phyloP scores from a whole-genome alignment of 495 filamentous ascomycete species.

The Penicillium riverlandense region DNA sequence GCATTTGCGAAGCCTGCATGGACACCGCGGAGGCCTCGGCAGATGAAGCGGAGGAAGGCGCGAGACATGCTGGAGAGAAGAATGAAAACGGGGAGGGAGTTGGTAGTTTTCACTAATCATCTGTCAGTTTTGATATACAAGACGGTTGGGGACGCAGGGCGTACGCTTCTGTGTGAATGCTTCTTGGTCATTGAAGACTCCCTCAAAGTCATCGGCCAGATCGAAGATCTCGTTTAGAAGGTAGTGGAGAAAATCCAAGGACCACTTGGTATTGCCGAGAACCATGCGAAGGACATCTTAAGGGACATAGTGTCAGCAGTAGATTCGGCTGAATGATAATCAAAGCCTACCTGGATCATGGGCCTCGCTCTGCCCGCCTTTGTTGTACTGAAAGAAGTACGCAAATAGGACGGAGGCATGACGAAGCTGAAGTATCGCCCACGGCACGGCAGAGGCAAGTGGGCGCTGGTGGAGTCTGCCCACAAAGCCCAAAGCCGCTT shows the following conservation, averaged over 20 bases:
- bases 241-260: slow-evolving; percentile 60
- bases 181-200: slow-evolving; percentile 30
- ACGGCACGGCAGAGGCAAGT: slow-evolving; percentile 64
- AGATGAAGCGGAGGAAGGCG: slow-evolving; percentile 60
- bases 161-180: slow-evolving; percentile 38
- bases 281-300: slow-evolving; percentile 36
- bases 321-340: neutral
- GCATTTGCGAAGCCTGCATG: slow-evolving; percentile 25
- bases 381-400: slow-evolving; percentile 46
- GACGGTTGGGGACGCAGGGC: slow-evolving; percentile 7
- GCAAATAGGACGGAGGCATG: slow-evolving; percentile 62
- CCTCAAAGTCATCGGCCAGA: slow-evolving; percentile 48
- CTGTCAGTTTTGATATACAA: neutral
- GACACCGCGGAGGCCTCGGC: slow-evolving; percentile 51
- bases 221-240: slow-evolving; percentile 60
- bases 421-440: slow-evolving; percentile 63
- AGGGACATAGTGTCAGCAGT: neutral
- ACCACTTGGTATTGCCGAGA: slow-evolving; percentile 51
- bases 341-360: slow-evolving; percentile 55
- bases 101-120: slow-evolving; percentile 38
- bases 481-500: slow-evolving; percentile 60
- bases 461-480: slow-evolving; percentile 51
- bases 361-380: slow-evolving; percentile 44
- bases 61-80: slow-evolving; percentile 68
- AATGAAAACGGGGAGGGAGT: slow-evolving; percentile 57